These are phyloP conservation scores for Ophiostoma pallidulum DNA, from an alignment of 2,329 filamentous ascomycete genomes.

Conservation along the genomic window DNA sequence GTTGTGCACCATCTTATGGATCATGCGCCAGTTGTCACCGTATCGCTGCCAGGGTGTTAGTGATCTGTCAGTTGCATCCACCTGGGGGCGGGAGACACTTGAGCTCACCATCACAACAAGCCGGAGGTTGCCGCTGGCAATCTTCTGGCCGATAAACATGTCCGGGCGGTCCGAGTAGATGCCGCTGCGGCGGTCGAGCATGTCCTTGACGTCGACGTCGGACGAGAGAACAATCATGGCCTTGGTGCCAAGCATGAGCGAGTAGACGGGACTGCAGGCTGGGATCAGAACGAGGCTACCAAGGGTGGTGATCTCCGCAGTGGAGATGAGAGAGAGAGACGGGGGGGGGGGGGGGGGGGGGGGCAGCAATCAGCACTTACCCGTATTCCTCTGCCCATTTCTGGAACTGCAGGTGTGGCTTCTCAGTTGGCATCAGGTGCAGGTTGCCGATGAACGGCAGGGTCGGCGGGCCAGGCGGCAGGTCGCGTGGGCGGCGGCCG, in stretches of 20 bases:
- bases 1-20: slow-evolving; percentile 32
- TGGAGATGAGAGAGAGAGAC: too few species aligned
- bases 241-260: slow-evolving; percentile 39
- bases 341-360: too few species aligned
- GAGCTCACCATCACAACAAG: slow-evolving; percentile 8
- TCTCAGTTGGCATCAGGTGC: slow-evolving; percentile 32
- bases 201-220: slow-evolving; percentile 31
- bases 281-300: too few species aligned
- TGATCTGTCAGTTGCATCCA: too few species aligned
- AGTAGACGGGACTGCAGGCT: slow-evolving; percentile 42
- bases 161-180: slow-evolving; percentile 41
- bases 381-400: slow-evolving; percentile 44
- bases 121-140: slow-evolving; percentile 13
- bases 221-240: slow-evolving; percentile 31
- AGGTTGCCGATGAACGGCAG: slow-evolving; percentile 22
- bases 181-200: slow-evolving; percentile 39
- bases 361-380: too few species aligned
- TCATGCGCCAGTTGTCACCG: slow-evolving; percentile 26
- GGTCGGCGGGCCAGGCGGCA: slow-evolving; percentile 21
- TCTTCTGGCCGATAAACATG: slow-evolving; percentile 4
- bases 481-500: slow-evolving; percentile 1
- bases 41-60: too few species aligned
- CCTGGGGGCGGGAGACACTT: too few species aligned
- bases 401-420: slow-evolving; percentile 36
- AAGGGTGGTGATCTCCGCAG: too few species aligned